A percentile compares a stretch with the other conserved stretches of the same genome.
Conservation (phyloP, 2,329 filamentous ascomycete genomes). For the Amylocarpus encephaloides region DNA sequence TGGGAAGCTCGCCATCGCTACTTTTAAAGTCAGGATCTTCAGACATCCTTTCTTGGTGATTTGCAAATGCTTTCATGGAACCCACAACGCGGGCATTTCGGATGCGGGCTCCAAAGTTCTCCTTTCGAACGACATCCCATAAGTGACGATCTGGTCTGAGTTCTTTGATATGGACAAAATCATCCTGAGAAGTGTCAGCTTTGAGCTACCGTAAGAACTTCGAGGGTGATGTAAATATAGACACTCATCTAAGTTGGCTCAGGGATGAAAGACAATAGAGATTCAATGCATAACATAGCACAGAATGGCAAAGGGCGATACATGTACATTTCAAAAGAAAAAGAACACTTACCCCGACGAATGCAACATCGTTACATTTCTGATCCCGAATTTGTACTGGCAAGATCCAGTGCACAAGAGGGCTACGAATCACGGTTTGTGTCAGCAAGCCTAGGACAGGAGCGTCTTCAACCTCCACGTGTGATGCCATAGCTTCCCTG, state of each 20-base stretch:
- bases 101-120: slow-evolving; percentile 73
- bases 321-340: slow-evolving; percentile 10
- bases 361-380: slow-evolving; percentile 72
- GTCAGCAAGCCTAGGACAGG: slow-evolving; percentile 68
- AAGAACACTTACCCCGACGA: slow-evolving; percentile 63
- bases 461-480: slow-evolving; percentile 31
- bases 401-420: slow-evolving; percentile 68
- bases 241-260: too few relatives aligned
- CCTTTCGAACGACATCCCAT: slow-evolving; percentile 68
- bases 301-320: not conserved
- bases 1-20: slow-evolving; percentile 13
- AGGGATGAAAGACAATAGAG: too few relatives aligned
- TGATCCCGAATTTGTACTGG: slow-evolving; percentile 70
- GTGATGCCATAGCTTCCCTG: slow-evolving; percentile 30
- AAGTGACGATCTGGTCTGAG: slow-evolving; percentile 63
- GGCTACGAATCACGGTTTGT: slow-evolving; percentile 69
- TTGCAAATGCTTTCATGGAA: slow-evolving; percentile 33
- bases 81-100: slow-evolving; percentile 74
- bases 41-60: slow-evolving; percentile 25
- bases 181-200: slow-evolving; percentile 47
- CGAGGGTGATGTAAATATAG: not conserved
- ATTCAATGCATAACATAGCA: not conserved
- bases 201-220: not conserved
- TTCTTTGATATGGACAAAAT: slow-evolving; percentile 75
- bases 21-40: slow-evolving; percentile 35